Conservation (phyloP, 257 asterid genomes). For the Solanum piurae region DNA sequence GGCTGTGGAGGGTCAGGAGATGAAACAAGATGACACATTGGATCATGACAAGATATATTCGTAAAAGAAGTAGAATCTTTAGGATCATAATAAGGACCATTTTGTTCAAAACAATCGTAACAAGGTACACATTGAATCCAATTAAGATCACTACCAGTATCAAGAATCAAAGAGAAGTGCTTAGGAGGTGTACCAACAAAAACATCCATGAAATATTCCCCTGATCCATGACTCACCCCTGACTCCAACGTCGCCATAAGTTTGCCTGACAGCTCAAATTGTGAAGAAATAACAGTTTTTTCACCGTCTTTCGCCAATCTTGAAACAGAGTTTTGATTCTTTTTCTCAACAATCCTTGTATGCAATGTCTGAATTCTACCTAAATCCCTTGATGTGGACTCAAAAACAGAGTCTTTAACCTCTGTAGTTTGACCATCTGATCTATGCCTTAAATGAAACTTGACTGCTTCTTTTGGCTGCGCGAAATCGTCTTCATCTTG, state of each 20-base stretch:
- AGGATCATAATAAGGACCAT: slow-evolving; percentile 64
- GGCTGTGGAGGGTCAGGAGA: slow-evolving; percentile 62
- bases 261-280: slow-evolving; percentile 23
- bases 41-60: slow-evolving; percentile 60
- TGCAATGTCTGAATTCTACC: slow-evolving; percentile 61
- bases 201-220: slow-evolving; percentile 88
- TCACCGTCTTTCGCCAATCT: slow-evolving; percentile 14
- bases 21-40: slow-evolving; percentile 58
- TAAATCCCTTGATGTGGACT: slow-evolving; percentile 57
- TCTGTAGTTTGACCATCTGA: slow-evolving; percentile 13
- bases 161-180: slow-evolving; percentile 73
- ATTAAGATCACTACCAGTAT: slow-evolving; percentile 89
- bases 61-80: slow-evolving; percentile 34
- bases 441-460: slow-evolving; percentile 52
- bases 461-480: slow-evolving; percentile 15
- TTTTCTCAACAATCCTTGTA: slow-evolving; percentile 48
- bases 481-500: neutral
- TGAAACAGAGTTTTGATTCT: slow-evolving; percentile 39
- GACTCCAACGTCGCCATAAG: slow-evolving; percentile 75
- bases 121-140: slow-evolving; percentile 96
- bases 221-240: slow-evolving; percentile 49
- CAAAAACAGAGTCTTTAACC: slow-evolving; percentile 25
- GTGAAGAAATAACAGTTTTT: slow-evolving; percentile 17
- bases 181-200: slow-evolving; percentile 83
- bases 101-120: slow-evolving; percentile 79